phyloP scores from a whole-genome alignment of 345 rosid genomes.

The Diplotaxis tenuifolia region DNA sequence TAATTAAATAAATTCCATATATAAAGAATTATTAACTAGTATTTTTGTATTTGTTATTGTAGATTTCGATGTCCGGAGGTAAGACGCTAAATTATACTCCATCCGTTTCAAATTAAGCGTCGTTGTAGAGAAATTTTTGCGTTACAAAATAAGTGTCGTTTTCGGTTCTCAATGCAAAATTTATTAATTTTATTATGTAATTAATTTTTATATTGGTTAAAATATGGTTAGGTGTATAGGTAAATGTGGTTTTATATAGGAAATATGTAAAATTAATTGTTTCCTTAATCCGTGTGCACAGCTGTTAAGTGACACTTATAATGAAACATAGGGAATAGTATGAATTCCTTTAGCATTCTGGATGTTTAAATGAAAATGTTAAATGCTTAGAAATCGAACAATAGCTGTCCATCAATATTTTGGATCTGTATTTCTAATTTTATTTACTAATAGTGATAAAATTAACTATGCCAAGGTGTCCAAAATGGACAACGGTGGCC shows the following conservation, averaged over 20 bases:
- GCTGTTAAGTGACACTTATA: too few relatives aligned
- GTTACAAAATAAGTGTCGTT: too few relatives aligned
- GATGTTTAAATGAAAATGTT: background rate
- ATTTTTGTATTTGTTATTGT: background rate
- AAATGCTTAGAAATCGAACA: background rate
- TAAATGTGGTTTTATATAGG: too few relatives aligned
- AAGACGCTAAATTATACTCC: background rate
- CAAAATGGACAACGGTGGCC: background rate
- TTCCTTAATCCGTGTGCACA: too few relatives aligned
- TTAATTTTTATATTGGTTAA: too few relatives aligned
- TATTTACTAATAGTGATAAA: background rate
- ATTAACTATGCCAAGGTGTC: slow-evolving; percentile 20
- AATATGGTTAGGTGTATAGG: too few relatives aligned
- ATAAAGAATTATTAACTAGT: background rate
- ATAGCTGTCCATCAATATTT: background rate
- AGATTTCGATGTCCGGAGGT: background rate
- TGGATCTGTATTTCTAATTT: background rate
- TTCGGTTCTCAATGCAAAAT: too few relatives aligned
- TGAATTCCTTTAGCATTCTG: background rate
- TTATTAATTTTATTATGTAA: too few relatives aligned
- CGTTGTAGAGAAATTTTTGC: too few relatives aligned
- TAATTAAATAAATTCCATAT: background rate
- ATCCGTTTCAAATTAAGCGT: too few relatives aligned
- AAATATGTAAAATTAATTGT: too few relatives aligned
- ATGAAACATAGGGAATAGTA: too few relatives aligned